These are phyloP conservation scores for Pythium apleroticum DNA, from an alignment of 352 stramenopile species.

Conservation along the genomic window DNA sequence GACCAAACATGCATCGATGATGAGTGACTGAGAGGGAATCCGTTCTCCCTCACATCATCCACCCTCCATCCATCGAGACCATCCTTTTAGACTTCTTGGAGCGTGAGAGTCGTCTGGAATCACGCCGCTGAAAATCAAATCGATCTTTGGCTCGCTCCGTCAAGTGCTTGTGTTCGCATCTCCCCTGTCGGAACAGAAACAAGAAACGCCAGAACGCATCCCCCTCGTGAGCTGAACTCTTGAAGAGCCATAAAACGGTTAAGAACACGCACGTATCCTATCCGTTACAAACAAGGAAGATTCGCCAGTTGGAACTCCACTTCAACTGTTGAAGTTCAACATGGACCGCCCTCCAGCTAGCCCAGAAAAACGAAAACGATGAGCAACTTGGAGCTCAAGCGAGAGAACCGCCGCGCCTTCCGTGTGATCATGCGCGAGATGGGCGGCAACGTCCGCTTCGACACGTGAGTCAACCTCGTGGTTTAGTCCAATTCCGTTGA, in stretches of 20 bases:
- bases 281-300: not conserved
- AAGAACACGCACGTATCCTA: not conserved
- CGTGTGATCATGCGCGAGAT: slow-evolving; percentile 23
- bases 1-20: no score
- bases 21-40: not conserved
- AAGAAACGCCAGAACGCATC: not conserved
- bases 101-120: not conserved
- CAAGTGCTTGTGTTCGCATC: not conserved
- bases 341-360: not conserved
- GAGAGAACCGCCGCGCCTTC: slow-evolving; percentile 22
- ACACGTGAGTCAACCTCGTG: slow-evolving; percentile 11
- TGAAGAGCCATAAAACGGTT: not conserved
- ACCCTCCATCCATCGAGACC: not conserved
- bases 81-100: no score
- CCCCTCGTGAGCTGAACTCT: slow-evolving; percentile 1
- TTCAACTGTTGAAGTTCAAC: slow-evolving; percentile 24
- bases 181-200: not conserved
- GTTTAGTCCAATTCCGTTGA: not conserved
- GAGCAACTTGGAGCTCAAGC: slow-evolving; percentile 14
- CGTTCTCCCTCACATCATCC: not conserved
- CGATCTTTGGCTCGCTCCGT: no score
- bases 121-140: not conserved
- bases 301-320: slow-evolving; percentile 11
- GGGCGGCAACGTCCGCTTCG: slow-evolving; percentile 17
- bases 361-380: not conserved